Conservation (phyloP, 2,329 filamentous ascomycete genomes). For the Metarhizium anisopliae region DNA sequence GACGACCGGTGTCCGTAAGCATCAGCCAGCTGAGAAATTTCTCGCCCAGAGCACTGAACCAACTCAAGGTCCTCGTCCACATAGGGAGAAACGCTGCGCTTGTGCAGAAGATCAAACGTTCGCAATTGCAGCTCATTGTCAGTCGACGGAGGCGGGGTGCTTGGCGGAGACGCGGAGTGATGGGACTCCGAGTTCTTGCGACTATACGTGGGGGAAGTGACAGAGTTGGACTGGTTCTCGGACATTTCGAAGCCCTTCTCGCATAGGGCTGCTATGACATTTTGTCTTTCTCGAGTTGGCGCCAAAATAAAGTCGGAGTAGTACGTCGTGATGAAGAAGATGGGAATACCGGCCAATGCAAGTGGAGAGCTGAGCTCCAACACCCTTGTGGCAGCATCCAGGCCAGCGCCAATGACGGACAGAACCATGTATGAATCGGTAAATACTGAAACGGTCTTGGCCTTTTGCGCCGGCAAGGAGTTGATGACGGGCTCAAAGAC, state of each 20-base stretch:
- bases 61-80: conserved; percentile 62
- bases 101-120: conserved; percentile 77
- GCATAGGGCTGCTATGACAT: conserved; percentile 69
- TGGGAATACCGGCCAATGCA: conserved; percentile 84
- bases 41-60: conserved; percentile 70
- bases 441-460: conserved; percentile 60
- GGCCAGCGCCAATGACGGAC: conserved; percentile 79
- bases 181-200: conserved; percentile 19
- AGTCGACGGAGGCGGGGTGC: conserved; percentile 68
- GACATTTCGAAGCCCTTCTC: conserved; percentile 79
- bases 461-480: conserved; percentile 45
- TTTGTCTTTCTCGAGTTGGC: conserved; percentile 61
- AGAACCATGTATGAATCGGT: conserved; percentile 80
- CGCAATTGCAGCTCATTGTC: conserved; percentile 71
- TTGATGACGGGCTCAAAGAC: conserved; percentile 68
- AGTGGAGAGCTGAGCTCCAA: conserved; percentile 86
- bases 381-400: conserved; percentile 85
- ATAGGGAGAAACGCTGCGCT: conserved; percentile 63
- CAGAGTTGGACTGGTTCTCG: conserved; percentile 59
- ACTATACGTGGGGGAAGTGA: conserved; percentile 37
- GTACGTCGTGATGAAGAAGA: conserved; percentile 98
- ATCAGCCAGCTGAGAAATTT: conserved; percentile 31
- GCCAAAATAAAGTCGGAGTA: conserved; percentile 96
- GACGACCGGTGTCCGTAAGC: conserved; percentile 28
- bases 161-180: conserved; percentile 39